Evolutionary conservation across 441 rosid species (phyloP), one percentile per base, ranked within the genome.

Genomic region (Euphorbia celastroides): DNA sequence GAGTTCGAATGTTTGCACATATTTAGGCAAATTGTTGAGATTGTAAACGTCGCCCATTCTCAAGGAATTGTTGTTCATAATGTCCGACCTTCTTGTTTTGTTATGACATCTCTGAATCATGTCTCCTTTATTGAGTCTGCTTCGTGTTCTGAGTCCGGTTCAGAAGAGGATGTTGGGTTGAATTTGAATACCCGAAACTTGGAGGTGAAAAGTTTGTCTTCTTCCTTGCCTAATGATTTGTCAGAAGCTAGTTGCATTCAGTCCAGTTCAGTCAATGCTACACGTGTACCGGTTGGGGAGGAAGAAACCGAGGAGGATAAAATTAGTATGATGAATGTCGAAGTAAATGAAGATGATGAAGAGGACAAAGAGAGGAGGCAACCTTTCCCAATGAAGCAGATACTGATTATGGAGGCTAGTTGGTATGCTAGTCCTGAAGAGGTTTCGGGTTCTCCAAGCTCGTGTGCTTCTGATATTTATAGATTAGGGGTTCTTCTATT

Each of bases 381-480:
- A 56, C 76, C 88, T n/a, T 89, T 93, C 66, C 96, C 97, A 27
- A 93, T 93, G 99, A 93, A 91, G 71, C 88, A 86, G 69, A 71
- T 89, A 70, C 79, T 91, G 82, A 81, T 75, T 23, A 83, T 89
- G 96, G 99, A 94, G 84, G 76, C 81, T 58, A 77, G 79, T 71
- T 94, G 97, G 97, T 94, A 94, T 64, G 72, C 84, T 25, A 88
- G 97, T 80, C 97, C 97, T 71, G 97, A 94, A 78, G 99, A 91
- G 75, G 70, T 74, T 65, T 70, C 87, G 48, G 87, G 88, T 57
- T 80, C 83, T 64, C 67, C 88, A 9, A 79, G 84, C 72, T 82
- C 88, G 25, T 85, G 86, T 78, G 84, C 92, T 72, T 94, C 99
- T 10, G 99, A 94, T 76, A 80, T 94, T 61, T 94, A 91, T 70